phyloP scores from a whole-genome alignment of 192 early-diverging fungal species.

The Backusella macrospora region DNA sequence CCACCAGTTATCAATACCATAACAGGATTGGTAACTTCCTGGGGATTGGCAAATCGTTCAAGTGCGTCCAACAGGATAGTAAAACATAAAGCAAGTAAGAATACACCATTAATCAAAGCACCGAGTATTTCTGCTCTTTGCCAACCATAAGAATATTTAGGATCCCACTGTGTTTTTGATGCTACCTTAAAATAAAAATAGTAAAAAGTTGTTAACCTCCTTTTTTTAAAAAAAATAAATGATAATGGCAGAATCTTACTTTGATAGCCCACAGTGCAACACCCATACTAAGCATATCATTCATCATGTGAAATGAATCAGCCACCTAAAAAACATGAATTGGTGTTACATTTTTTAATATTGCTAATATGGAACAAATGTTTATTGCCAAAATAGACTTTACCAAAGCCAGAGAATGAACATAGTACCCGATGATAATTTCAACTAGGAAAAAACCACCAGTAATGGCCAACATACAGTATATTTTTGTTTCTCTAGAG shows the following conservation, averaged over 20 bases:
- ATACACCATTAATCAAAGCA: conserved; percentile 89
- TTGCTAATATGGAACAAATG: background rate
- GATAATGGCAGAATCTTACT: conserved; percentile 31
- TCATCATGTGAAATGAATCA: conserved; percentile 94
- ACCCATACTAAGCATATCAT: conserved; percentile 76
- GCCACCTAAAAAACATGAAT: conserved; percentile 51
- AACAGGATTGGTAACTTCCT: conserved; percentile 70
- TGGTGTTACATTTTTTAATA: background rate
- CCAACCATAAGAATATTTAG: conserved; percentile 85
- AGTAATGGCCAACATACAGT: conserved; percentile 58
- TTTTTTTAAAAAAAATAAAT: conserved; percentile 26
- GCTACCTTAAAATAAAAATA: conserved; percentile 52
- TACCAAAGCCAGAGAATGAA: conserved; percentile 74
- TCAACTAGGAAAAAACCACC: conserved; percentile 78
- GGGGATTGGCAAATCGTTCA: conserved; percentile 74
- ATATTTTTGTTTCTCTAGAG: conserved; percentile 11
- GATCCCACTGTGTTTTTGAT: conserved; percentile 55
- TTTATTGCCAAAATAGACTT: background rate
- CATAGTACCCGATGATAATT: conserved; percentile 75
- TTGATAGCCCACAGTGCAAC: conserved; percentile 82
- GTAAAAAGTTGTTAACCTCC: background rate
- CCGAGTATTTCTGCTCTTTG: conserved; percentile 94
- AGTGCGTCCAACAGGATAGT: conserved; percentile 87
- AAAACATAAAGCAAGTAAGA: conserved; percentile 87
- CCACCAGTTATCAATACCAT: conserved; percentile 79